Percentiles rank a stretch among this genome's conserved stretches.
Conservation (phyloP, 1,284 basidiomycete genomes). For the Cryptococcus sp. region DNA sequence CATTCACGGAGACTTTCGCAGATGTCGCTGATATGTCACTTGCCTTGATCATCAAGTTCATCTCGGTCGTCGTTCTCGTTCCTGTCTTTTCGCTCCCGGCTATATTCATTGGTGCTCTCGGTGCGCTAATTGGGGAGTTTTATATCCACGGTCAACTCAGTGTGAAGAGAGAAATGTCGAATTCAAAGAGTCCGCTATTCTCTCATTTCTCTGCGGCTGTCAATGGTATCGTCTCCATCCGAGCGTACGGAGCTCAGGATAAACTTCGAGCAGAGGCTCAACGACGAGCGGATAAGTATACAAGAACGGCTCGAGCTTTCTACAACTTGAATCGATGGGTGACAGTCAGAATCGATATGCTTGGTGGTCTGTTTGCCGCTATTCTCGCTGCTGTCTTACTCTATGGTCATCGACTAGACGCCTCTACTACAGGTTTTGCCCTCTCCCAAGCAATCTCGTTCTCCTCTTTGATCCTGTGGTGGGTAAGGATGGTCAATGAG, state of each 20-base stretch:
- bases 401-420: constrained; percentile 36
- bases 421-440: constrained; percentile 44
- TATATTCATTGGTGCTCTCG: constrained; percentile 49
- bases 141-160: constrained; percentile 67
- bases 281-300: constrained; percentile 45
- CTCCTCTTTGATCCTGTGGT: constrained; percentile 25
- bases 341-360: constrained; percentile 44
- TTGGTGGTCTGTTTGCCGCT: constrained; percentile 43
- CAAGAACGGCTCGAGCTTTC: constrained; percentile 37
- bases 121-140: constrained; percentile 51
- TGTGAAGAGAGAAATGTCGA: constrained; percentile 66
- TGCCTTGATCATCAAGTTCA: constrained; percentile 49
- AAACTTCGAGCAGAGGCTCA: constrained; percentile 39
- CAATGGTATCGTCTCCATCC: constrained; percentile 56
- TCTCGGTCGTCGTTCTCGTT: constrained; percentile 53
- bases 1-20: constrained; percentile 37
- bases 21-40: constrained; percentile 42
- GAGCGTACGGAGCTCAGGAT: constrained; percentile 46
- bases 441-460: constrained; percentile 46
- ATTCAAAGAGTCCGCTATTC: constrained; percentile 61
- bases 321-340: constrained; percentile 48
- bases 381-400: constrained; percentile 41
- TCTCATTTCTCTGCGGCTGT: constrained; percentile 67
- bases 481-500: constrained; percentile 46
- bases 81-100: constrained; percentile 48